Conservation (phyloP, 345 rosid genomes). For the Salix purpurea region DNA sequence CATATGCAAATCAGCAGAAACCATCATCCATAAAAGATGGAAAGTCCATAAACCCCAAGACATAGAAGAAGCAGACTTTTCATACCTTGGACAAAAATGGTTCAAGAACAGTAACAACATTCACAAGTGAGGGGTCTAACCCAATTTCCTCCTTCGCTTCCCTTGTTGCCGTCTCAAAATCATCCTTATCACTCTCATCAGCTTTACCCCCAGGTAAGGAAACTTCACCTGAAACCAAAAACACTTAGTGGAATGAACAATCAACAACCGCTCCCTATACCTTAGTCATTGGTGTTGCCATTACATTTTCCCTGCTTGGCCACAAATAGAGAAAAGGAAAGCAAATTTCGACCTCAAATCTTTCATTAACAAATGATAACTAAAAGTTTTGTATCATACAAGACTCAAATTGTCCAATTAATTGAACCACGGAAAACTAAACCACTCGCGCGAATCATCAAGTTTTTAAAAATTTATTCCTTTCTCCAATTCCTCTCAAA, state of each 20-base stretch:
- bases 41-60: background rate
- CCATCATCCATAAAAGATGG: background rate
- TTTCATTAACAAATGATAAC: background rate
- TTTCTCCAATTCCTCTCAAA: background rate
- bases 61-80: background rate
- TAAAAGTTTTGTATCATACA: background rate
- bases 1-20: background rate
- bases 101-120: slow-evolving; percentile 63
- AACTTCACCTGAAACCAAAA: slow-evolving; percentile 59
- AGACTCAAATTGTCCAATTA: background rate
- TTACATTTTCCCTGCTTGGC: background rate
- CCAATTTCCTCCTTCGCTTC: slow-evolving; percentile 76
- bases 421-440: background rate
- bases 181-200: slow-evolving; percentile 64
- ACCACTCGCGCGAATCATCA: background rate
- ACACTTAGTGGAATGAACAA: slow-evolving; percentile 2
- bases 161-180: slow-evolving; percentile 61
- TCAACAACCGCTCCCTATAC: background rate
- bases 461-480: background rate
- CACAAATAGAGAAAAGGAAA: background rate
- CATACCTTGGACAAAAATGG: slow-evolving; percentile 90
- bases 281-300: background rate
- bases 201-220: slow-evolving; percentile 79
- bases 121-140: slow-evolving; percentile 61
- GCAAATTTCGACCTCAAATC: background rate